These are phyloP conservation scores for Hypomontagnella monticulosa DNA, from an alignment of 495 filamentous ascomycete genomes.

Conservation along the genomic window DNA sequence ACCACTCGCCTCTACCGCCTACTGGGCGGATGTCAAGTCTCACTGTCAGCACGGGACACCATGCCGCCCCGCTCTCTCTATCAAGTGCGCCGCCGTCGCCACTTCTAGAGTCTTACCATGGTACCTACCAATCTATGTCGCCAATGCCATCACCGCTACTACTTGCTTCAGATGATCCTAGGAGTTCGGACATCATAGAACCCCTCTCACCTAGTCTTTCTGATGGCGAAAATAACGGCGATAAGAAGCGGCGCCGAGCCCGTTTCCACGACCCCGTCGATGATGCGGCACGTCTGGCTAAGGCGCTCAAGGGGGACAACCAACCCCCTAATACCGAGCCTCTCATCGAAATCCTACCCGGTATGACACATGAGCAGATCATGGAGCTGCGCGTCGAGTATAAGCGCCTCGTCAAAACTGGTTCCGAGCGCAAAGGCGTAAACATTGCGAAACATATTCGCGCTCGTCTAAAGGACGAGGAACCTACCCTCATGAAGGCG, in stretches of 20 bases:
- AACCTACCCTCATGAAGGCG: slow-evolving; percentile 79
- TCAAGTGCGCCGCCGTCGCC: slow-evolving; percentile 78
- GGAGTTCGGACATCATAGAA: slow-evolving; percentile 47
- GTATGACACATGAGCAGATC: slow-evolving; percentile 84
- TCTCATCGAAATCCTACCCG: slow-evolving; percentile 84
- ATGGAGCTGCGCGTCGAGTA: slow-evolving; percentile 86
- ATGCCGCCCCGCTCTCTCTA: slow-evolving; percentile 52
- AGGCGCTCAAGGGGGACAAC: slow-evolving; percentile 75
- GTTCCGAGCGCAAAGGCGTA: slow-evolving; percentile 77
- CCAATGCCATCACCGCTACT: slow-evolving; percentile 87
- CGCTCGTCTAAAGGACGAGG: slow-evolving; percentile 72
- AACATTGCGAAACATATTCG: slow-evolving; percentile 98
- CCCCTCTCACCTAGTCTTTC: slow-evolving; percentile 56
- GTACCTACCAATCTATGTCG: slow-evolving; percentile 94
- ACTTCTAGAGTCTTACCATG: slow-evolving; percentile 89
- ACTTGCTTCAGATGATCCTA: slow-evolving; percentile 50
- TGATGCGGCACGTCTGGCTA: slow-evolving; percentile 78
- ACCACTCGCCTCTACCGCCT: slow-evolving; percentile 59
- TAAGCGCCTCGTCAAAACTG: slow-evolving; percentile 83
- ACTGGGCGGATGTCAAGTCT: slow-evolving; percentile 58
- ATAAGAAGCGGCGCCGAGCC: slow-evolving; percentile 63
- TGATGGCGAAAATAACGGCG: slow-evolving; percentile 46
- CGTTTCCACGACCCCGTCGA: slow-evolving; percentile 80
- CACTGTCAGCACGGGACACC: slow-evolving; percentile 54
- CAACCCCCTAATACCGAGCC: slow-evolving; percentile 71